phyloP scores from a whole-genome alignment of 257 asterid species.

The Rubia yunnanensis region DNA sequence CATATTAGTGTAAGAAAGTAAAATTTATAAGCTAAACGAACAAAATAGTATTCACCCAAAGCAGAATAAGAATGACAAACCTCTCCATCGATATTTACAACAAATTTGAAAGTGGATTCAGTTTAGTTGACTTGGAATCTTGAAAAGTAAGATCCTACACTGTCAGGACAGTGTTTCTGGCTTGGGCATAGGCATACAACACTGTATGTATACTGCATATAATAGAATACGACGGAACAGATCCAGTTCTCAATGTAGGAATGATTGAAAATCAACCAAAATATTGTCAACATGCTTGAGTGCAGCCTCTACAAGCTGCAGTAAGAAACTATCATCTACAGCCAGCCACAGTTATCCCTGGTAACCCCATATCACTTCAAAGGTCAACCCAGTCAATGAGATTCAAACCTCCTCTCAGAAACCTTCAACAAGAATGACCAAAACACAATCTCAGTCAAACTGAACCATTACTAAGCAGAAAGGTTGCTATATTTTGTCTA shows the following conservation, averaged over 20 bases:
- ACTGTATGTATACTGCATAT: conserved; percentile 40
- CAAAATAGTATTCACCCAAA: not conserved
- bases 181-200: conserved; percentile 35
- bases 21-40: conserved; percentile 12
- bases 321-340: conserved; percentile 55
- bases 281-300: conserved; percentile 75
- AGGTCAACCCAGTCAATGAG: conserved; percentile 14
- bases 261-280: conserved; percentile 53
- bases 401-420: conserved; percentile 22
- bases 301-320: conserved; percentile 97
- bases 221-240: conserved; percentile 46
- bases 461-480: not conserved
- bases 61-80: conserved; percentile 26
- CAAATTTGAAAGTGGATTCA: conserved; percentile 15
- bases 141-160: conserved; percentile 54
- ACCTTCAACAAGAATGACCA: conserved; percentile 13
- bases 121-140: conserved; percentile 56
- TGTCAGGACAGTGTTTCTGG: conserved; percentile 54
- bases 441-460: not conserved
- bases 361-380: conserved; percentile 22
- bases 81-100: conserved; percentile 59
- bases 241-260: conserved; percentile 57
- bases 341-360: conserved; percentile 26
- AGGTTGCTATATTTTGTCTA: not conserved
- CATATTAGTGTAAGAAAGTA: conserved; percentile 16